Evolutionary conservation across 2,329 filamentous ascomycete species (phyloP).

Genomic region (Teratosphaeriaceae sp.): DNA sequence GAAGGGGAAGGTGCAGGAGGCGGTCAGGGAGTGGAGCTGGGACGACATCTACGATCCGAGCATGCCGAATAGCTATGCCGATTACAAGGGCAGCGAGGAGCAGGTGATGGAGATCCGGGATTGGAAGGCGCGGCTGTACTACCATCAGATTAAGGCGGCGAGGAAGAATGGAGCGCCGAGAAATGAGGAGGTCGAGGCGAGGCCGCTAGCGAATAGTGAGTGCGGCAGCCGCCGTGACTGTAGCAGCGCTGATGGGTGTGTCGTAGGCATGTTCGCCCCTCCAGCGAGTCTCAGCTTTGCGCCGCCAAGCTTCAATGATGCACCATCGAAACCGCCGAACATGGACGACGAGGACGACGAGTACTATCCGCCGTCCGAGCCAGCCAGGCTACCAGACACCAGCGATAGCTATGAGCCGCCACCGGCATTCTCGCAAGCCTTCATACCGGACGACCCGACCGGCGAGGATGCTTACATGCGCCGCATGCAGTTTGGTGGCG

Average conservation of each 20-base stretch:
- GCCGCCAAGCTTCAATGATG: constrained; percentile 34
- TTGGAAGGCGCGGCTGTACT: constrained; percentile 78
- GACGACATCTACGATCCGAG: constrained; percentile 85
- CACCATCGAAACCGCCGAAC: constrained; percentile 1
- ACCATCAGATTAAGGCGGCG: constrained; percentile 51
- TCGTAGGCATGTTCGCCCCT: constrained; percentile 22
- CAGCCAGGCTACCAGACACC: constrained; percentile 37
- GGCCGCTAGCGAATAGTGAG: constrained; percentile 30
- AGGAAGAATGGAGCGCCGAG: constrained; percentile 36
- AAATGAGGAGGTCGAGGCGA: constrained; percentile 32
- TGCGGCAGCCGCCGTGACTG: neutral
- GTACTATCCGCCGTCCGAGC: constrained; percentile 20
- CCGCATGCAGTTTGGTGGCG: constrained; percentile 49
- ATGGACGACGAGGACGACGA: constrained; percentile 15
- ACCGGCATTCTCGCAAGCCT: constrained; percentile 37
- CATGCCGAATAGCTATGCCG: constrained; percentile 74
- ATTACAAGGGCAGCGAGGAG: constrained; percentile 79
- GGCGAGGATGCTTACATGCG: constrained; percentile 65
- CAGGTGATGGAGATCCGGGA: constrained; percentile 71
- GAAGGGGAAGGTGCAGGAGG: constrained; percentile 49
- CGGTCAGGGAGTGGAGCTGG: constrained; percentile 57
- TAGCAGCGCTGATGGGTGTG: neutral
- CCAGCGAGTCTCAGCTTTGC: constrained; percentile 38
- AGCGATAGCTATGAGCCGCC: constrained; percentile 45
- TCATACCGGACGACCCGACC: constrained; percentile 49